Percentiles rank a stretch among this genome's conserved stretches.
phyloP scores from a whole-genome alignment of 805 yeast genomes.

The Yarrowia alimentaria region DNA sequence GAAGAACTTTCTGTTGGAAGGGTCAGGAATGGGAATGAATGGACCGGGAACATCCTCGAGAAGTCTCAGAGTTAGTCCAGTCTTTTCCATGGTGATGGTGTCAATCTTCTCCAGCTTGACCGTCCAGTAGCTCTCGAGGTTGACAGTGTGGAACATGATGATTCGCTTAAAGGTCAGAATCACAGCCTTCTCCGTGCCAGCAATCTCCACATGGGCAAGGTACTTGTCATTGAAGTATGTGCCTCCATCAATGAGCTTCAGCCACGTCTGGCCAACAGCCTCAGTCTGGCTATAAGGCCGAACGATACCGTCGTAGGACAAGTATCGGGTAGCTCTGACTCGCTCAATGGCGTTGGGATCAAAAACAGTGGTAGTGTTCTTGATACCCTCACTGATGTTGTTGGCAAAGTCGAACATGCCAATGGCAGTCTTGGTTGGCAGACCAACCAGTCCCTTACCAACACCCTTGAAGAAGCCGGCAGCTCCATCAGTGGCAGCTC shows the following conservation, averaged over 20 bases:
- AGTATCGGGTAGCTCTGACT: constrained; percentile 76
- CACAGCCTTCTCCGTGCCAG: constrained; percentile 76
- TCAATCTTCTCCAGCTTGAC: constrained; percentile 62
- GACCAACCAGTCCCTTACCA: constrained; percentile 91
- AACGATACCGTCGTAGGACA: constrained; percentile 70
- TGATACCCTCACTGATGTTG: constrained; percentile 89
- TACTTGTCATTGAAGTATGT: constrained; percentile 67
- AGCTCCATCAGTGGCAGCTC: constrained; percentile 86
- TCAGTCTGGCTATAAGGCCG: constrained; percentile 74
- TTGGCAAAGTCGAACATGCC: constrained; percentile 92
- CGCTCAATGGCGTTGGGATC: constrained; percentile 75
- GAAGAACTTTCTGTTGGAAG: constrained; percentile 58
- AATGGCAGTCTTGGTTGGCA: constrained; percentile 95
- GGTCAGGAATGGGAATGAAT: constrained; percentile 78
- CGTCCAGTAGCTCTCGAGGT: constrained; percentile 67
- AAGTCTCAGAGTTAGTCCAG: constrained; percentile 71
- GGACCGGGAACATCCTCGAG: constrained; percentile 58
- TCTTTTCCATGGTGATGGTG: constrained; percentile 69
- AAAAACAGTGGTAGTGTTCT: constrained; percentile 86
- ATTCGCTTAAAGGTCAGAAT: constrained; percentile 72
- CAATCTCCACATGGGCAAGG: constrained; percentile 78
- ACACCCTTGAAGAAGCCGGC: constrained; percentile 89
- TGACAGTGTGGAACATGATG: constrained; percentile 61
- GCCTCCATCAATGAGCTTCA: constrained; percentile 82
- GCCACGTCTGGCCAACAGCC: constrained; percentile 92